Evolutionary conservation across 768 basidiomycete genomes (phyloP).

Genomic region (Rhizopogon roseolus): DNA sequence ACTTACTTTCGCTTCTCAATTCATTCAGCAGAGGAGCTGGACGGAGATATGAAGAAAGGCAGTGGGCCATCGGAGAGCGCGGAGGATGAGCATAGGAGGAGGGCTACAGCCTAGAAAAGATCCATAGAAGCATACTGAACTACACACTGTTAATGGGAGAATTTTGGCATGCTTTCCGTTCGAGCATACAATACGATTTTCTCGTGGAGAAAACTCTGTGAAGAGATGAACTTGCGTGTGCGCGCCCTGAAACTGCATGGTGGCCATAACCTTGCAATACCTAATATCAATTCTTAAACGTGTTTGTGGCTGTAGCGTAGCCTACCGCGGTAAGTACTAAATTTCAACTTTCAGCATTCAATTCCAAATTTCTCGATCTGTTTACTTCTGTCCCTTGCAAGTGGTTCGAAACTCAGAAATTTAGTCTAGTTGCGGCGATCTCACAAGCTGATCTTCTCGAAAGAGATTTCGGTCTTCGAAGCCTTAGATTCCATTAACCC

Average conservation of each 20-base stretch:
- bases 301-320: constrained; percentile 1
- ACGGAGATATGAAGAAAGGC: constrained; percentile 20
- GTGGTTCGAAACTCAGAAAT: constrained; percentile 15
- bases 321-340: neutral
- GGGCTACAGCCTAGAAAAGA: constrained; percentile 37
- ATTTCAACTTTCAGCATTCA: neutral
- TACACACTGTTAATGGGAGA: constrained; percentile 9
- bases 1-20: constrained; percentile 23
- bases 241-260: constrained; percentile 2
- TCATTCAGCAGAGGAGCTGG: constrained; percentile 20
- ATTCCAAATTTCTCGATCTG: neutral
- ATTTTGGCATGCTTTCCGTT: constrained; percentile 8
- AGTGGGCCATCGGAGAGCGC: constrained; percentile 34
- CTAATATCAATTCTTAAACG: neutral
- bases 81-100: constrained; percentile 42
- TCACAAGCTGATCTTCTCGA: constrained; percentile 21
- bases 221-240: neutral
- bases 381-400: constrained; percentile 5
- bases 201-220: neutral
- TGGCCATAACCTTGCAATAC: neutral
- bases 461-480: constrained; percentile 2
- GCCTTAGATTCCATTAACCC: constrained; percentile 8
- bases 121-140: constrained; percentile 25
- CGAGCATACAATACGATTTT: neutral
- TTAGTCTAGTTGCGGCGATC: constrained; percentile 22